A percentile compares a stretch with the other conserved stretches of the same genome.
Evolutionary conservation across 371 early-diverging fungal species (phyloP).

Genomic region (Apophysomyces trapeziformis): DNA sequence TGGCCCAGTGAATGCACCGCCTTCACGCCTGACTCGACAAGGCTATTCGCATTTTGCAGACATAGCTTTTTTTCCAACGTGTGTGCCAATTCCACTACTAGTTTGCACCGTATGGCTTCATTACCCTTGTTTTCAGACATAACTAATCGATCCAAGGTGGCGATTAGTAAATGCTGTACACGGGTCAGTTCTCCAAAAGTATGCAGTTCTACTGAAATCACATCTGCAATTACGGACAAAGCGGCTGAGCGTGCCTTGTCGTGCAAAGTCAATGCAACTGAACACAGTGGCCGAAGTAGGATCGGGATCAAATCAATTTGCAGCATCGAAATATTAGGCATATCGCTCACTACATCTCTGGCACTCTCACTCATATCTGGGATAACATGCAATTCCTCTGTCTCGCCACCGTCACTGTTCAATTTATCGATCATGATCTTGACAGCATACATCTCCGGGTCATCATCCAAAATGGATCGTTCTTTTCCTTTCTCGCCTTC

Average conservation of each 20-base stretch:
- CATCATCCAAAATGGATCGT: constrained; percentile 19
- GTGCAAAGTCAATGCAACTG: constrained; percentile 64
- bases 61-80: constrained; percentile 35
- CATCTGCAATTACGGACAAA: constrained; percentile 61
- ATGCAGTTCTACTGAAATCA: constrained; percentile 65
- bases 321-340: constrained; percentile 31
- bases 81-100: constrained; percentile 35
- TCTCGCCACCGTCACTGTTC: constrained; percentile 13
- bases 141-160: constrained; percentile 64
- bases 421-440: constrained; percentile 28
- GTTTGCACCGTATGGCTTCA: constrained; percentile 36
- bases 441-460: constrained; percentile 17
- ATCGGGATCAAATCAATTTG: constrained; percentile 57
- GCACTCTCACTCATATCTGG: neutral
- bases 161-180: constrained; percentile 63
- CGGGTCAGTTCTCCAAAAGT: constrained; percentile 53
- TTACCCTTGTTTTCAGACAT: constrained; percentile 65
- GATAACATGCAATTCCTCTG: neutral
- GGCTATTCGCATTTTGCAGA: constrained; percentile 23
- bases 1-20: constrained; percentile 59
- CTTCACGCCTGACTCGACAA: constrained; percentile 31
- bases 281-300: constrained; percentile 66
- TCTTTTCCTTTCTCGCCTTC: constrained; percentile 14
- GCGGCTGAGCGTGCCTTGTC: constrained; percentile 60
- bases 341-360: constrained; percentile 1